Base-by-base conservation (phyloP, 768 basidiomycete genomes). In the Phaffia tasmanica region DNA sequence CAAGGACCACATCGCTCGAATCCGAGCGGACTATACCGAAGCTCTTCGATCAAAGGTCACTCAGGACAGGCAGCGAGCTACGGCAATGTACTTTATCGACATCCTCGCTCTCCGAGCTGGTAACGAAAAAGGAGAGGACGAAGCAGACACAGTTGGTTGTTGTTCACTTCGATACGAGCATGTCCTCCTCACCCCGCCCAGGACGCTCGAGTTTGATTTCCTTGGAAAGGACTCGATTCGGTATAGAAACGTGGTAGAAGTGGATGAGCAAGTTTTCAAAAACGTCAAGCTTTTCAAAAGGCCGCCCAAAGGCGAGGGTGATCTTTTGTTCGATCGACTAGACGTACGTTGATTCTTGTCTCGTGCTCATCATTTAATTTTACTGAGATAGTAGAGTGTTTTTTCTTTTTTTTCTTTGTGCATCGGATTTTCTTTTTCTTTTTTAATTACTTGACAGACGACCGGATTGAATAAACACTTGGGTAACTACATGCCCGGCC, bases 61-160 rank as follows among this genome's bases (percentile, higher is more conserved):
- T 88, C 87, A 86, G 14, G 87, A 89, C 70, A 86, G 95, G 46
- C 94, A 98, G 77, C 86, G 94, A 29, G 95, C 95, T n/a, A 98
- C 94, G 0, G 88, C 95, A 19, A 88, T 99, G 86, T 99, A 99
- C 77, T 90, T 99, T 78, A 98, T 99, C 73, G 95, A 99, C 78
- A 84, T 85, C 73, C 82, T 97, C 47, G 95, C 95, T 47, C 87
- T 99, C 76, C 89, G 95, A 81, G 93, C 93, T 57, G 95, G 95
- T 70, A 98, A 98, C 78, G 95, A 99, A 79, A 99, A 99, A 77
- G 95, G 94, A 54, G 95, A 97, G 73, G 95, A 99, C 71, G 95
- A 98, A 77, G 95, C 95, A 1, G 95, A 99, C 75, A 99, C 95
- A 0, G 92, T 98, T 64, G 95, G 95, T 75, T 98, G 95, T 78